A percentile compares a stretch with the other conserved stretches of the same genome.
Evolutionary conservation across 2,329 filamentous ascomycete species (phyloP).

Genomic region (Epichloe festucae): DNA sequence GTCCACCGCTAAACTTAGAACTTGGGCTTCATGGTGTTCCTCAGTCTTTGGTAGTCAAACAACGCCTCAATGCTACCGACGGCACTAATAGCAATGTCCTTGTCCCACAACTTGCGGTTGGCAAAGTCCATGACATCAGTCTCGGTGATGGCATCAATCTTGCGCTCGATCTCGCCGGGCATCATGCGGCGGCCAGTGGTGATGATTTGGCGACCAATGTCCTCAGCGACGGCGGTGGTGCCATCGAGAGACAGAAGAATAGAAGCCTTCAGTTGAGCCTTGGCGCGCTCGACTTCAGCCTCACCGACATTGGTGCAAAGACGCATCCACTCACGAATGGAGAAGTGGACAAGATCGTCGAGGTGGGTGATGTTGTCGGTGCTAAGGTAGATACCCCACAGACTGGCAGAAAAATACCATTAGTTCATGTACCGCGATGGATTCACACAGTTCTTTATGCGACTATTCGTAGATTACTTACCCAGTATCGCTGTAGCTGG

Average conservation of each 20-base stretch:
- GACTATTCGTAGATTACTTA: slow-evolving; percentile 32
- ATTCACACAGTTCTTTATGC: neutral
- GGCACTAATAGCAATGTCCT: slow-evolving; percentile 86
- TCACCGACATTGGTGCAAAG: slow-evolving; percentile 78
- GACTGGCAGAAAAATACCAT: slow-evolving; percentile 38
- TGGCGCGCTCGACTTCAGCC: slow-evolving; percentile 93
- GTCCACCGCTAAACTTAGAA: slow-evolving; percentile 28
- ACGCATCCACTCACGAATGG: slow-evolving; percentile 95
- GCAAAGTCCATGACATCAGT: slow-evolving; percentile 97
- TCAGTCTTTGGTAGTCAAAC: slow-evolving; percentile 64
- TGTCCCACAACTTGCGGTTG: slow-evolving; percentile 91
- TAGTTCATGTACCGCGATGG: neutral
- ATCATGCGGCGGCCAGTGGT: slow-evolving; percentile 87
- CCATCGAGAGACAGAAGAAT: slow-evolving; percentile 95
- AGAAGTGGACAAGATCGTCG: slow-evolving; percentile 96
- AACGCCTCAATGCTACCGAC: slow-evolving; percentile 85
- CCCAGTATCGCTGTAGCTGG: slow-evolving; percentile 98
- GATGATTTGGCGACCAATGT: slow-evolving; percentile 96
- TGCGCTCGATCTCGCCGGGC: slow-evolving; percentile 88
- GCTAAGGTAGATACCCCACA: slow-evolving; percentile 99
- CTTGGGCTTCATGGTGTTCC: slow-evolving; percentile 82
- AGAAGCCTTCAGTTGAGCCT: slow-evolving; percentile 97
- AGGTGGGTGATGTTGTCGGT: slow-evolving; percentile 77
- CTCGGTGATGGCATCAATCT: slow-evolving; percentile 77
- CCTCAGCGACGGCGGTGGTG: slow-evolving; percentile 93